These are phyloP conservation scores for Leptographium lundbergii DNA, from an alignment of 2,329 filamentous ascomycete species.

Conservation along the genomic window DNA sequence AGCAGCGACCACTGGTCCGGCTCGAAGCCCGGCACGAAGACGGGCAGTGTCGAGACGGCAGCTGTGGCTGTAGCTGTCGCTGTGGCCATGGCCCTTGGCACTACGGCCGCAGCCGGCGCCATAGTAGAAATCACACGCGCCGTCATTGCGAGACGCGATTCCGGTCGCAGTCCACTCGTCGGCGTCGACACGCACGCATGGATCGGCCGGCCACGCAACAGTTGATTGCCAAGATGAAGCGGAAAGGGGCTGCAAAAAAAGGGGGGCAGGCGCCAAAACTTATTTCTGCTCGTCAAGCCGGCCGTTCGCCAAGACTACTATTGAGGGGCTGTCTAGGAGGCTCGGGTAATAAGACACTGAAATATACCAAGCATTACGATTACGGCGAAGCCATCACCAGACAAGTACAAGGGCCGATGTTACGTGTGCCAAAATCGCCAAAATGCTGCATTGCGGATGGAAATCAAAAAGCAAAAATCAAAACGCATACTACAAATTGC, in stretches of 20 bases:
- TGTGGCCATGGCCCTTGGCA: background rate
- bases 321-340: background rate
- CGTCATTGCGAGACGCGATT: background rate
- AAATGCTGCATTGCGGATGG: too few species aligned
- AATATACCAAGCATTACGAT: background rate
- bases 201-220: background rate
- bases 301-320: background rate
- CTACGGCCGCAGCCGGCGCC: background rate
- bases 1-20: slow-evolving; percentile 29
- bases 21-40: slow-evolving; percentile 31
- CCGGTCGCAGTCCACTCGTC: background rate
- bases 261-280: background rate
- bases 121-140: background rate
- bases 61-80: slow-evolving; percentile 13
- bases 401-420: too few species aligned
- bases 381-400: background rate
- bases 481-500: background rate
- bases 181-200: background rate
- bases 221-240: background rate
- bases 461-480: background rate
- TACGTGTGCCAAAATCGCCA: too few species aligned
- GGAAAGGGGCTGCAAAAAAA: background rate
- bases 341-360: background rate
- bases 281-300: background rate
- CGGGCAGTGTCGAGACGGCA: slow-evolving; percentile 24